Evolutionary conservation across 768 basidiomycete species (phyloP).

Genomic region (Coprinopsis strossmayeri): DNA sequence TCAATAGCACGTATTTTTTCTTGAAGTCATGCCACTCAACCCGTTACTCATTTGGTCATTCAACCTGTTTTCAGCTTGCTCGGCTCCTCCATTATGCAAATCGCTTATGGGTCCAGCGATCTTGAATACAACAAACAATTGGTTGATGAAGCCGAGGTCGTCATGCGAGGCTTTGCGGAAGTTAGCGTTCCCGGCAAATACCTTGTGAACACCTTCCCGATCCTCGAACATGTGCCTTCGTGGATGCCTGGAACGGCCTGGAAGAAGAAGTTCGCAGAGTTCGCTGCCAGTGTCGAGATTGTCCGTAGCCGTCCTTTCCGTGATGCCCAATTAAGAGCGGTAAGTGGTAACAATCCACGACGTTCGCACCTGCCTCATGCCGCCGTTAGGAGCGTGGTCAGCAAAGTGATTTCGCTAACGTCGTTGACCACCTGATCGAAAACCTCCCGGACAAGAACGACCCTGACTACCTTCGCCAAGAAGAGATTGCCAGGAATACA

Average conservation of each 20-base stretch:
- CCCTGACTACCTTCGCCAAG: neutral
- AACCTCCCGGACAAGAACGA: neutral
- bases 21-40: neutral
- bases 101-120: slow-evolving; percentile 5
- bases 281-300: neutral
- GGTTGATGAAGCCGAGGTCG: slow-evolving; percentile 1
- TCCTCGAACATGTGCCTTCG: slow-evolving; percentile 1
- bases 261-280: neutral
- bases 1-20: neutral
- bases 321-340: slow-evolving; percentile 2
- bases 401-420: neutral
- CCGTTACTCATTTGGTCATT: neutral
- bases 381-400: no score
- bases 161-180: neutral
- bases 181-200: neutral
- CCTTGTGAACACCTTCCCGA: slow-evolving; percentile 5
- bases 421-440: slow-evolving; percentile 5
- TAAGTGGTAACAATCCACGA: no score
- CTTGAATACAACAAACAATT: neutral
- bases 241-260: slow-evolving; percentile 8
- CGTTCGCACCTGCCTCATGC: no score
- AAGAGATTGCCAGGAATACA: slow-evolving; percentile 19
- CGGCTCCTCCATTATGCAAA: neutral
- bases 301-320: neutral
- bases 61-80: neutral